Evolutionary conservation across 2,329 filamentous ascomycete species (phyloP).

Genomic region (Shiraia sp.): DNA sequence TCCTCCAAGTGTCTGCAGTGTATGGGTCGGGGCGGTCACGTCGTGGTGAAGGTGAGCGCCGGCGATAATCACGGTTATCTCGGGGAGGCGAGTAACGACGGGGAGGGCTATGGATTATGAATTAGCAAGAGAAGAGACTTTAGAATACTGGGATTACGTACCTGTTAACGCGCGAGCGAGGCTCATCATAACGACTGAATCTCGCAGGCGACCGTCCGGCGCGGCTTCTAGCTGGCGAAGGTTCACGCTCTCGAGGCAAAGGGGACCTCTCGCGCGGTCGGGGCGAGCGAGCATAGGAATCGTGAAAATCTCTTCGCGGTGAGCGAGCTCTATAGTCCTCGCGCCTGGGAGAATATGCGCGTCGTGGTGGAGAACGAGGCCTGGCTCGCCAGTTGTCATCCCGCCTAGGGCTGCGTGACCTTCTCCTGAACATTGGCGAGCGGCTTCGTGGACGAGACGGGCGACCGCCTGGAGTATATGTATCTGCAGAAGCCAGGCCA

Average conservation of each 20-base stretch:
- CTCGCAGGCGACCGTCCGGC: slow-evolving; percentile 50
- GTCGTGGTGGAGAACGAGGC: slow-evolving; percentile 55
- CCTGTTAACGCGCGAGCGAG: slow-evolving; percentile 46
- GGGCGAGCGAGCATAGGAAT: slow-evolving; percentile 47
- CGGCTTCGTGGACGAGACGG: slow-evolving; percentile 44
- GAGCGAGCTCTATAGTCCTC: slow-evolving; percentile 46
- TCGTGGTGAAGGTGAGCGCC: slow-evolving; percentile 58
- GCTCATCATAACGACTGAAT: slow-evolving; percentile 50
- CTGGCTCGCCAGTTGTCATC: slow-evolving; percentile 50
- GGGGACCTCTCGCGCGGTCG: slow-evolving; percentile 50
- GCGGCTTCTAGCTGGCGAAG: slow-evolving; percentile 53
- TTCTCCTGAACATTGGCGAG: slow-evolving; percentile 43
- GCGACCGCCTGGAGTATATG: slow-evolving; percentile 45
- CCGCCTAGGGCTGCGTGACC: slow-evolving; percentile 47
- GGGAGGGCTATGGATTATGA: slow-evolving; percentile 25
- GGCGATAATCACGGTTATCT: slow-evolving; percentile 53
- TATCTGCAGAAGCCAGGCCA: slow-evolving; percentile 44
- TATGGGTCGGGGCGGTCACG: slow-evolving; percentile 54
- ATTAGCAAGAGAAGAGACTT: slow-evolving; percentile 4
- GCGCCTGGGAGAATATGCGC: slow-evolving; percentile 46
- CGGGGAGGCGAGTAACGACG: slow-evolving; percentile 50
- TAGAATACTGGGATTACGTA: slow-evolving; percentile 9
- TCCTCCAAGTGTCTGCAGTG: slow-evolving; percentile 56
- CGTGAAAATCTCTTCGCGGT: slow-evolving; percentile 45
- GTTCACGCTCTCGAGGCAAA: slow-evolving; percentile 48